These are phyloP conservation scores for Aegilops tauschii DNA, from an alignment of 176 grass and related monocot genomes.

Conservation along the genomic window DNA sequence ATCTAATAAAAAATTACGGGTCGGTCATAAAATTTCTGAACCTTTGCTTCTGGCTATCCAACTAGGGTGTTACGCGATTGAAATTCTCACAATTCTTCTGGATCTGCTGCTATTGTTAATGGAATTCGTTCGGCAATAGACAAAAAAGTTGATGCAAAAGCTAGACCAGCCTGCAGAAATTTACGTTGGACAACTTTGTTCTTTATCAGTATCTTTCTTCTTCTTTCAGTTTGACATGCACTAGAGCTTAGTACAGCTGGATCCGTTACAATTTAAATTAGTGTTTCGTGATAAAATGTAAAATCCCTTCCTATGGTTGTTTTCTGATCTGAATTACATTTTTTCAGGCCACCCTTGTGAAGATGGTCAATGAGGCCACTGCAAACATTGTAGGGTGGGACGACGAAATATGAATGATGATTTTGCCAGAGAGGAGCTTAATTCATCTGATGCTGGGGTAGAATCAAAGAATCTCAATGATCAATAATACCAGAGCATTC, in stretches of 20 bases:
- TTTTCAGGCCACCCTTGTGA: constrained; percentile 83
- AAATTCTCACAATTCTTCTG: neutral
- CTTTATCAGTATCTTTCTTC: neutral
- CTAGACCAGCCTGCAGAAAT: neutral
- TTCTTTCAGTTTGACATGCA: neutral
- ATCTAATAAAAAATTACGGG: neutral
- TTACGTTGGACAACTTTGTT: neutral
- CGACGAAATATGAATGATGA: constrained; percentile 50
- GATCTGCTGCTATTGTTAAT: neutral
- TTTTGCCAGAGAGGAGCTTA: constrained; percentile 29
- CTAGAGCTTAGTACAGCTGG: neutral
- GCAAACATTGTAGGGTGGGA: constrained; percentile 85
- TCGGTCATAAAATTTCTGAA: neutral
- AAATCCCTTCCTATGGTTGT: neutral
- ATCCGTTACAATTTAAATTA: neutral
- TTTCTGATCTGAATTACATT: constrained; percentile 9
- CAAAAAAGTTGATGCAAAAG: neutral
- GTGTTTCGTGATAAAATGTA: neutral
- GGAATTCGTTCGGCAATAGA: neutral
- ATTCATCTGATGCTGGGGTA: constrained; percentile 22
- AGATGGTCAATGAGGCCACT: constrained; percentile 93
- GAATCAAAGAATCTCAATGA: constrained; percentile 6
- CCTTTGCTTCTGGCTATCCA: neutral
- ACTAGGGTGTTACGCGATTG: neutral
- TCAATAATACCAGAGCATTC: constrained; percentile 25